Evolutionary conservation across 768 basidiomycete species (phyloP), one percentile per base, ranked within the genome.

Genomic region (Inosperma sp.): DNA sequence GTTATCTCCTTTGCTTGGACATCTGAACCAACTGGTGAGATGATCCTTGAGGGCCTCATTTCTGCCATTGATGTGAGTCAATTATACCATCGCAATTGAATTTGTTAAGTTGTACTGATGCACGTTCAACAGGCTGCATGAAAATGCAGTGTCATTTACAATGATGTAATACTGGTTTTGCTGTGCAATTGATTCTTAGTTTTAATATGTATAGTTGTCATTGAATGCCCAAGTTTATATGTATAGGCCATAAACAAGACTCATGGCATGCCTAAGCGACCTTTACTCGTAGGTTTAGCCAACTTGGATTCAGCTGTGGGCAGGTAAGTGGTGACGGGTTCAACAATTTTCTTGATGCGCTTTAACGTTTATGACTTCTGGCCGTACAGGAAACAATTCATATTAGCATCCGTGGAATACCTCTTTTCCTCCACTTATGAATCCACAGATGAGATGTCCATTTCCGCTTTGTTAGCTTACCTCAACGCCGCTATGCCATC

Each of bases 401-500:
- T 86, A 53, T 72, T 71, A 59, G 65, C 74, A 21, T 83, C 85
- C 23, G 74, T 88, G 43, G 66, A 72, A 2, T 77, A 86, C 60
- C 76, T 89, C 41, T 86, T 84, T 71, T 62, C 69, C 42, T 81
- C 83, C 40, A 86, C 87, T 21, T 86, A 86, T 65, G 82, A 80
- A 53, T 57, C 71, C 12, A 66, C 75, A 19, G 86, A 88, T 65
- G 83, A 86, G 54, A 72, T 89, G 70, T 79, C 79, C 6, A 81
- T 89, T 60, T 83, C 83, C 3, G 69, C 83, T 7, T 69, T 89
- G 21, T 68, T 89, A 27, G 76, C 82, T 3, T 87, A 86, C 64
- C 73, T 89, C 49, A 88, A 88, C 59, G 80, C 85, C 2, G 85
- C 85, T 5, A 78, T 88, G 70, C 87, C 87, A 3, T 72, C 71